Conservation (phyloP, 169 alveolate genomes). For the Cystoisospora suis region DNA sequence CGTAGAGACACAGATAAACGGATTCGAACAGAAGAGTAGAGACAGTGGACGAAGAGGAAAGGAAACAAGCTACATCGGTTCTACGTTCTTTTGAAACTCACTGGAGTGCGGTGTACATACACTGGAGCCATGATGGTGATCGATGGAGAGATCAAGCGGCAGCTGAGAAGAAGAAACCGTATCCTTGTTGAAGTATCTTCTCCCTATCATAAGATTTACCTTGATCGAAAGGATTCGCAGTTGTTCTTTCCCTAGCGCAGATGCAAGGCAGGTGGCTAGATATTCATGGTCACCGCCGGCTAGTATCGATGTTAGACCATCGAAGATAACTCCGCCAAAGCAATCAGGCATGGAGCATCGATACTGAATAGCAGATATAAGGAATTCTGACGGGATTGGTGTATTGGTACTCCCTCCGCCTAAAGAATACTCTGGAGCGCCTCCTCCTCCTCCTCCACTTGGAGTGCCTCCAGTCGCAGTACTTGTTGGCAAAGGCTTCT, state of each 20-base stretch:
- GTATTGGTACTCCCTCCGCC: background rate
- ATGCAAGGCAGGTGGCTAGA: constrained; percentile 35
- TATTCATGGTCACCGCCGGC: constrained; percentile 43
- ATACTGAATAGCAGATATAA: background rate
- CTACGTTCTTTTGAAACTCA: background rate
- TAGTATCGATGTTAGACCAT: constrained; percentile 28
- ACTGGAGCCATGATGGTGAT: background rate
- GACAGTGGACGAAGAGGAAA: background rate
- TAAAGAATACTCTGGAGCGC: background rate
- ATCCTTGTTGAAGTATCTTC: no score
- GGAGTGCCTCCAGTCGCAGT: background rate
- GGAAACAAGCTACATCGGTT: background rate
- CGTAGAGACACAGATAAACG: no score
- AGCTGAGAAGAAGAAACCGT: background rate
- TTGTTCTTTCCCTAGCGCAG: constrained; percentile 35
- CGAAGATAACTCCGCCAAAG: constrained; percentile 50
- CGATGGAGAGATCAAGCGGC: background rate
- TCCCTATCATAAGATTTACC: constrained; percentile 14
- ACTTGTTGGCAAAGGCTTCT: no score
- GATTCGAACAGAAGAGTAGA: no score
- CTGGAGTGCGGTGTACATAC: background rate
- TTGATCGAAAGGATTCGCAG: constrained; percentile 9
- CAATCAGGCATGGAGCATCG: constrained; percentile 52
- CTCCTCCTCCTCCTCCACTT: background rate
- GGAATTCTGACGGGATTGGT: background rate